A percentile compares a stretch with the other conserved stretches of the same genome.
Evolutionary conservation across 495 filamentous ascomycete genomes (phyloP).

Genomic region (Xylaria flabelliformis): DNA sequence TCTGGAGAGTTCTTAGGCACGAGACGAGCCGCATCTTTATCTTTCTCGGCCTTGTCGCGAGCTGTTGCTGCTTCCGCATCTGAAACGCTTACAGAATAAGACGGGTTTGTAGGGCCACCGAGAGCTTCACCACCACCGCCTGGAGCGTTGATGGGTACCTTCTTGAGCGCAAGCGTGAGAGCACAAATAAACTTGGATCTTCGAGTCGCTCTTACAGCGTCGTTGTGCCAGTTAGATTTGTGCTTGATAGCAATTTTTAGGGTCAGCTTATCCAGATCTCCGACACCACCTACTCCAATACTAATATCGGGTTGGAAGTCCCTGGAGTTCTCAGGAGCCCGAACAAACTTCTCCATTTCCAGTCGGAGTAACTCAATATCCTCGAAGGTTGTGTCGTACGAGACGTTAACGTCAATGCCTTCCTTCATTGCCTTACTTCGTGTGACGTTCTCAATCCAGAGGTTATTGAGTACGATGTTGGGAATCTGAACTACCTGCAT

Average conservation of each 20-base stretch:
- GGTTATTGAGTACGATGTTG: conserved; percentile 86
- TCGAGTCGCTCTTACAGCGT: conserved; percentile 78
- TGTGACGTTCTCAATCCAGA: conserved; percentile 93
- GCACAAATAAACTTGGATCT: conserved; percentile 98
- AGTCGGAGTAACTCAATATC: conserved; percentile 81
- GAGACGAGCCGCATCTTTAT: conserved; percentile 68
- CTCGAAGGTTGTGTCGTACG: conserved; percentile 84
- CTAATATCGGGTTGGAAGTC: conserved; percentile 89
- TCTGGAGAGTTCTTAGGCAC: conserved; percentile 51
- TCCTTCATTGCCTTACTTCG: conserved; percentile 93
- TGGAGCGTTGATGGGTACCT: conserved; percentile 84
- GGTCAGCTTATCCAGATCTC: conserved; percentile 85
- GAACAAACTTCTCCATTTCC: conserved; percentile 85
- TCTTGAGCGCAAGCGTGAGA: conserved; percentile 81
- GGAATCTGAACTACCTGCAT: conserved; percentile 81
- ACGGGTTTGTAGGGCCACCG: conserved; percentile 72
- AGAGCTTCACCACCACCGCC: conserved; percentile 72
- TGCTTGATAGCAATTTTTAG: conserved; percentile 85
- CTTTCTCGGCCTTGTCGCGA: conserved; percentile 63
- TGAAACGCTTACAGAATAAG: conserved; percentile 74
- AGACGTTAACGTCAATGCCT: conserved; percentile 75
- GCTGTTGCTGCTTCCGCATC: conserved; percentile 67
- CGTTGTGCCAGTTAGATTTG: conserved; percentile 97
- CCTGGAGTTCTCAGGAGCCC: conserved; percentile 82
- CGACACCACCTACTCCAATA: conserved; percentile 78